phyloP scores from a whole-genome alignment of 495 filamentous ascomycete species.

The Neurospora intermedia region DNA sequence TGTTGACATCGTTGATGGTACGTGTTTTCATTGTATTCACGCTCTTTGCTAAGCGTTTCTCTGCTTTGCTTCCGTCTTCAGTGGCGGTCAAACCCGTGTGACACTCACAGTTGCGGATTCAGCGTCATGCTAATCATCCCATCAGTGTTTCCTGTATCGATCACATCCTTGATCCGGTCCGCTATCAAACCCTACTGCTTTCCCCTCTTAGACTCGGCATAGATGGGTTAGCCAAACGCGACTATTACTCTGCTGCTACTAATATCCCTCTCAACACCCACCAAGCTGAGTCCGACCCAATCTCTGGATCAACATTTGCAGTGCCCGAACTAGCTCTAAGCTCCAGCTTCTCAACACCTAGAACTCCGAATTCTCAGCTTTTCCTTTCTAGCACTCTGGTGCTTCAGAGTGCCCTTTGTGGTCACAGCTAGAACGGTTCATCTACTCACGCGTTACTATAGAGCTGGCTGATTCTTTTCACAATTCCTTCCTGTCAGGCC shows the following conservation, averaged over 20 bases:
- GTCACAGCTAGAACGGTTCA: neutral
- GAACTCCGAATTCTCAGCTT: neutral
- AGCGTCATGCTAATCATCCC: neutral
- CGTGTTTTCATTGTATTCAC: neutral
- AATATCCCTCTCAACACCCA: neutral
- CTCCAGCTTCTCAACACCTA: neutral
- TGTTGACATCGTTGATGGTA: neutral
- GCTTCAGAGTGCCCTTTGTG: neutral
- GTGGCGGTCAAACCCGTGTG: neutral
- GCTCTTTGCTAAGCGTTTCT: neutral
- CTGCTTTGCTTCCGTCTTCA: neutral
- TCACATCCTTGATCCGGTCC: neutral
- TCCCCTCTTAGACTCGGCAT: neutral
- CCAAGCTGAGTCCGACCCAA: neutral
- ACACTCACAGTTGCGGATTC: neutral
- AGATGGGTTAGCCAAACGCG: neutral
- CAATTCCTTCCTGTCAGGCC: neutral
- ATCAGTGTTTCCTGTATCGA: neutral
- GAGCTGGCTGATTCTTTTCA: neutral
- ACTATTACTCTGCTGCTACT: neutral
- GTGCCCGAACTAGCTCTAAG: neutral
- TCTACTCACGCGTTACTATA: neutral
- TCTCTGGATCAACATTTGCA: neutral
- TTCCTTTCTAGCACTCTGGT: neutral
- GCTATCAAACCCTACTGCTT: neutral